Base-by-base conservation (phyloP, 1,284 basidiomycete genomes). In the Phellinidium pouzarii region DNA sequence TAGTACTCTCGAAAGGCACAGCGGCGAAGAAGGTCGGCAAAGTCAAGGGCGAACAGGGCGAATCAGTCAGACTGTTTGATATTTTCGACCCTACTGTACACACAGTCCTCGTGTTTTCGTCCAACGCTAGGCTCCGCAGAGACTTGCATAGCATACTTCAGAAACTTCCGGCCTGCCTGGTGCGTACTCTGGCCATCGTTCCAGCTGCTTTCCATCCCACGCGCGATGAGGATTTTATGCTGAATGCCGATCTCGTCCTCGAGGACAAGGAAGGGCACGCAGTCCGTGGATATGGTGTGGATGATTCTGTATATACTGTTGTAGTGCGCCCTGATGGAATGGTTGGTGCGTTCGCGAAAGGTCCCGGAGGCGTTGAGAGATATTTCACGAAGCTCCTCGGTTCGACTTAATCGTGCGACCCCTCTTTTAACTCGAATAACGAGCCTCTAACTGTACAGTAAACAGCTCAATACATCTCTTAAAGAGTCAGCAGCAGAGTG, bases 231-330 rank as follows among this genome's bases (percentile, higher is more conserved):
- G 6, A 9, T n/a, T n/a, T n/a, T n/a, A n/a, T n/a, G 4, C 11
- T 17, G 11, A 40, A 40, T 19, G 58, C 64, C 1, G 64, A 68
- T 48, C 60, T 59, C n/a, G 61, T 71, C 4, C 51, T 74, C 3
- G 67, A 69, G 57, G 73, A 76, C 60, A 49, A 52, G 3, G 60
- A 62, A 5, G 67, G 66, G 3, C 65, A 72, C 55, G 72, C 71
- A 0, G 64, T 68, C 52, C 57, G 58, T 3, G 62, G 66, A 1
- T 76, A 76, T 60, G 62, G 61, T 38, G 57, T 66, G 3, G 40
- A 29, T 23, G 23, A 62, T 4, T 59, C 61, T 9, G 69, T 46
- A 25, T 66, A 66, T 34, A 57, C n/a, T 40, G 61, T 64, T 6
- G 59, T 71, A 22, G 60, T 73, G 34, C 64, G 72, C 17, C 72